Conservation (phyloP, 345 rosid genomes). For the Melastoma malabathricum region DNA sequence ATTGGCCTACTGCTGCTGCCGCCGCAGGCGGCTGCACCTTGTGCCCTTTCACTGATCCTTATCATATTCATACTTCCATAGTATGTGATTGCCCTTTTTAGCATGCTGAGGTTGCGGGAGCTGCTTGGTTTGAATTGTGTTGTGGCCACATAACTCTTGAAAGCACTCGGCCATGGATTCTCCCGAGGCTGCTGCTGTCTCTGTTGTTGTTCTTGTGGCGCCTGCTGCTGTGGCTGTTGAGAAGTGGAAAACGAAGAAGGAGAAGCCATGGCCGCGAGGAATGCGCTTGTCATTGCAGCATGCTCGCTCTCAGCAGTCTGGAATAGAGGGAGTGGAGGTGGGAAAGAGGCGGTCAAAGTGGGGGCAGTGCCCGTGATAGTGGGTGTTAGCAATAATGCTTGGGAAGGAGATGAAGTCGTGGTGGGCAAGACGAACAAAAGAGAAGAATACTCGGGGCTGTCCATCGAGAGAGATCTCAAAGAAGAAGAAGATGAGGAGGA, state of each 20-base stretch:
- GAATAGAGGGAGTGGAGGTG: conserved; percentile 1
- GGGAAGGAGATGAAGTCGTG: conserved; percentile 2
- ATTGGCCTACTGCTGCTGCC: conserved; percentile 13
- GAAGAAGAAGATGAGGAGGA: conserved; percentile 68
- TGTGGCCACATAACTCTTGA: conserved; percentile 25
- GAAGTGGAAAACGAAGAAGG: conserved; percentile 32
- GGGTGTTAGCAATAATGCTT: no score
- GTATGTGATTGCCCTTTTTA: conserved; percentile 38
- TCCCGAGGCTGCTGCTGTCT: conserved; percentile 10
- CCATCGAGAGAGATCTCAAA: conserved; percentile 43
- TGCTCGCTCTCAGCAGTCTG: conserved; percentile 33
- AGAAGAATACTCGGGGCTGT: conserved; percentile 52
- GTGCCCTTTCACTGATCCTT: conserved; percentile 24
- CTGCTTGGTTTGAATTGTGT: conserved; percentile 3
- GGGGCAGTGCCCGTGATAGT: no score
- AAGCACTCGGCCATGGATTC: conserved; percentile 19
- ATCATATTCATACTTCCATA: conserved; percentile 21
- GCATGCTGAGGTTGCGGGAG: conserved; percentile 21
- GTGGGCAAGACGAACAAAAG: conserved; percentile 32
- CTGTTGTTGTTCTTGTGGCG: no score
- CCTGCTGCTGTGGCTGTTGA: no score
- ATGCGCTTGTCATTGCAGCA: conserved; percentile 44
- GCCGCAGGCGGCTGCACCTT: neutral
- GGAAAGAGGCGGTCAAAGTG: no score
- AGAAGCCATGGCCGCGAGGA: conserved; percentile 54